A percentile compares a stretch with the other conserved stretches of the same genome.
phyloP scores from a whole-genome alignment of 2,329 filamentous ascomycete genomes.

The Neospermospora avenae region DNA sequence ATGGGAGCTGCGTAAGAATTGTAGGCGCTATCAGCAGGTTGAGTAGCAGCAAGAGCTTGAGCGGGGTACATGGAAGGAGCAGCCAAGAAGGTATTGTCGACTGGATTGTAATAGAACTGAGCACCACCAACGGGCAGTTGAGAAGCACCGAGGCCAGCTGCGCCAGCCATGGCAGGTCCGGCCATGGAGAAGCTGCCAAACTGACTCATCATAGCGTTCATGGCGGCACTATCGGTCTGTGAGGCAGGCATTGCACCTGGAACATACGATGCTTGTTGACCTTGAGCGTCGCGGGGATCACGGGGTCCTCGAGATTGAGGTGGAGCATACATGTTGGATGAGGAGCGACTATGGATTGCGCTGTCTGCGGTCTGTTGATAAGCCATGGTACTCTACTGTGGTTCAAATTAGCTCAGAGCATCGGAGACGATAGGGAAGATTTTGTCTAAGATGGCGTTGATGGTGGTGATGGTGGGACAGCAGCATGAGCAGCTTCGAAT shows the following conservation, averaged over 20 bases:
- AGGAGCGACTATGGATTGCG: conserved; percentile 27
- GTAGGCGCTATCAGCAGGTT: conserved; percentile 32
- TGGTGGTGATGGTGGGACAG: too few relatives aligned
- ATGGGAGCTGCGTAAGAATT: conserved; percentile 30
- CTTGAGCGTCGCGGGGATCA: conserved; percentile 31
- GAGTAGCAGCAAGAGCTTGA: conserved; percentile 29
- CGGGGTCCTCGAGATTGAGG: conserved; percentile 30
- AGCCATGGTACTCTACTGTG: conserved; percentile 33
- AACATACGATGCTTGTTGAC: conserved; percentile 26
- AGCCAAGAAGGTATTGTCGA: conserved; percentile 26
- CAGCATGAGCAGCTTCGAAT: neutral
- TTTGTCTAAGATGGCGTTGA: neutral
- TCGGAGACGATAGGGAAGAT: neutral
- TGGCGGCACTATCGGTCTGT: conserved; percentile 24
- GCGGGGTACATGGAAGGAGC: conserved; percentile 33
- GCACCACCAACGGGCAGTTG: conserved; percentile 34
- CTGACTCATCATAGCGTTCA: conserved; percentile 33
- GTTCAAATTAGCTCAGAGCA: conserved; percentile 15
- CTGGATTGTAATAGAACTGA: conserved; percentile 33
- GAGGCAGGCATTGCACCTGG: conserved; percentile 17
- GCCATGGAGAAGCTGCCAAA: conserved; percentile 33
- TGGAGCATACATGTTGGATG: conserved; percentile 34
- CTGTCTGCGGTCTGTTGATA: conserved; percentile 35
- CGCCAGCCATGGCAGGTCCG: conserved; percentile 36
- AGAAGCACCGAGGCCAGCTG: conserved; percentile 27